phyloP scores from a whole-genome alignment of 345 rosid genomes.

The Bretschneidera sinensis region DNA sequence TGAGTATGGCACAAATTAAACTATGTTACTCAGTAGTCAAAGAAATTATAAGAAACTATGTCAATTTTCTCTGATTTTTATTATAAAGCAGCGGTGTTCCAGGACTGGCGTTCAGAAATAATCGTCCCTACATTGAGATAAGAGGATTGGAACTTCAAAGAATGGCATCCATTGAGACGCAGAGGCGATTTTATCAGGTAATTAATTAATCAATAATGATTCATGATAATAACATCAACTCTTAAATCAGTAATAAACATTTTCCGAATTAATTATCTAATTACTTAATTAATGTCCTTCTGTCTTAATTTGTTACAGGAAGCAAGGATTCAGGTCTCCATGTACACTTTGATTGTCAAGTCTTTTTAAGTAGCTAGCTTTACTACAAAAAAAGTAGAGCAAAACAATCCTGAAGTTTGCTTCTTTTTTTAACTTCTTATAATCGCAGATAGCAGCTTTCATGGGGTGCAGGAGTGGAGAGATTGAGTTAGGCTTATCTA shows the following conservation, averaged over 20 bases:
- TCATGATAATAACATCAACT: too few relatives aligned
- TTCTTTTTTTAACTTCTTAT: too few relatives aligned
- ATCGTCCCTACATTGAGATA: constrained; percentile 48
- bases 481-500: constrained; percentile 75
- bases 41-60: too few relatives aligned
- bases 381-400: too few relatives aligned
- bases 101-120: constrained; percentile 57
- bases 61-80: too few relatives aligned
- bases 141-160: constrained; percentile 36
- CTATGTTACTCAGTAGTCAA: too few relatives aligned
- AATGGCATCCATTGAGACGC: constrained; percentile 35
- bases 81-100: constrained; percentile 58
- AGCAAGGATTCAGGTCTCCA: constrained; percentile 74
- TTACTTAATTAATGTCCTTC: constrained; percentile 1
- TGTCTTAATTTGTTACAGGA: constrained; percentile 50
- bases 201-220: constrained; percentile 2
- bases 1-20: too few relatives aligned
- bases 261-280: too few relatives aligned
- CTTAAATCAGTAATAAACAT: too few relatives aligned
- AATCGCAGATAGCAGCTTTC: constrained; percentile 59
- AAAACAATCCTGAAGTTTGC: too few relatives aligned
- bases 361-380: too few relatives aligned
- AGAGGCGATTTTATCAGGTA: constrained; percentile 68
- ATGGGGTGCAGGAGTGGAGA: constrained; percentile 85
- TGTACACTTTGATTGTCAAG: neutral